Base-by-base conservation (phyloP, 2,329 filamentous ascomycete genomes). In the Neopestalotiopsis clavispora region DNA sequence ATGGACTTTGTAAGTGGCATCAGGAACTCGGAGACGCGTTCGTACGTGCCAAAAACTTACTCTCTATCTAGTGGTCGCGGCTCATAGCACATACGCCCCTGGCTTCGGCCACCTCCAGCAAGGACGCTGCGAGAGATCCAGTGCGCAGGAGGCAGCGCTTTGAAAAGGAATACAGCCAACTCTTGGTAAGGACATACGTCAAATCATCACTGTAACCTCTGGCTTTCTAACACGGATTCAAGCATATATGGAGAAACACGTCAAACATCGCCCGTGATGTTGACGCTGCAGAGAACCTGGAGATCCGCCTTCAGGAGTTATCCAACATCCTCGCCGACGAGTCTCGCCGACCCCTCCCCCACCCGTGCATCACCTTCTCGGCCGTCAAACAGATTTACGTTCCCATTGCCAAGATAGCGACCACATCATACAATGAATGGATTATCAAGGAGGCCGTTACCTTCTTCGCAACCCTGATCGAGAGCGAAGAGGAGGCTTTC, bases 401-500 rank as follows among this genome's bases (percentile, higher is more conserved):
- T 4, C 92, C 93, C 13, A 91, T 98, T 72, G 93, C 93, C 71
- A 94, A 97, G 82, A 94, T 98, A 74, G 94, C 95, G 2, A 90
- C 93, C 2, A 91, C 92, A 0, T 94, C 93, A 40, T 92, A 94
- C 78, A 93, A 97, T 79, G 92, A 97, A 75, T 91, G 90, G 77
- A 91, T 98, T 76, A 92, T 98, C 74, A 91, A 92, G 72, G 93
- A 95, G 76, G 92, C 93, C 32, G 92, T 97, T 49, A 85, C 91
- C 56, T 91, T 98, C 77, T 98, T 98, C 80, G 94, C 94, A 68
- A 94, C 94, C 17, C 87, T 99, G 71, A 93, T 98, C 75, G 96
- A 99, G 81, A 96, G 94, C 79, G 96, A 98, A 80, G 95, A 98
- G 81, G 96, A 98, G 78, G 94, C 94, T 45, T 97, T 98, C 76